phyloP scores from a whole-genome alignment of 1,139 yeast species.

The Schizosaccharomyces versatilis region DNA sequence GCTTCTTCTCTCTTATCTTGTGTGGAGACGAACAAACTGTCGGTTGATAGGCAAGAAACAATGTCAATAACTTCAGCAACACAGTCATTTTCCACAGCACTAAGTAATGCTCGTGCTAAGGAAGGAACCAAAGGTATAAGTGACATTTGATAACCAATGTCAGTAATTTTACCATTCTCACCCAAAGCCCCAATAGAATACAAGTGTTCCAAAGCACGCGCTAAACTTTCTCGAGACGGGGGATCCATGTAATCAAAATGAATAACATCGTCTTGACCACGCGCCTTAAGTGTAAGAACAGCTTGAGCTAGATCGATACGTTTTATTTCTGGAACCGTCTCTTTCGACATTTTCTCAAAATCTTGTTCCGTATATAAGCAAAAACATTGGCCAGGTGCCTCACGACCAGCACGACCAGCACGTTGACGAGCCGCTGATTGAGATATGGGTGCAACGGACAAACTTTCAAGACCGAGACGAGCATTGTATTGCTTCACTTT shows the following conservation, averaged over 20 bases:
- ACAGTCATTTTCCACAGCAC: constrained; percentile 36
- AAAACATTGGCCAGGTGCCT: constrained; percentile 71
- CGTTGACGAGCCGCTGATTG: constrained; percentile 89
- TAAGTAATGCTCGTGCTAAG: constrained; percentile 44
- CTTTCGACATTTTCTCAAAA: constrained; percentile 38
- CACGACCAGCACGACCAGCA: constrained; percentile 98
- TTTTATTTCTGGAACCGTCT: constrained; percentile 81
- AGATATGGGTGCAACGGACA: constrained; percentile 76
- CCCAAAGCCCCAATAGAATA: constrained; percentile 62
- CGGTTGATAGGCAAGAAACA: constrained; percentile 81
- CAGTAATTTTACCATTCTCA: constrained; percentile 52
- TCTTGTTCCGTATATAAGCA: constrained; percentile 59
- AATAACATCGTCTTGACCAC: constrained; percentile 63
- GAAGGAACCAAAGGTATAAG: constrained; percentile 78
- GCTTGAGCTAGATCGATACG: constrained; percentile 75
- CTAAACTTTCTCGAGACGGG: constrained; percentile 52
- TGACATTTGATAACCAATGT: constrained; percentile 64
- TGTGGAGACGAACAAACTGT: constrained; percentile 62
- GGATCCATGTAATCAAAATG: constrained; percentile 85
- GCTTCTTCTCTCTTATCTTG: constrained; percentile 67
- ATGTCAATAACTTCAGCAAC: constrained; percentile 50
- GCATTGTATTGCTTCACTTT: constrained; percentile 40
- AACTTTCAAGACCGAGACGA: constrained; percentile 42
- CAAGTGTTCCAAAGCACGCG: constrained; percentile 51
- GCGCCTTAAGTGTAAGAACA: constrained; percentile 54